A percentile compares a stretch with the other conserved stretches of the same genome.
phyloP scores from a whole-genome alignment of 768 basidiomycete genomes.

The Auricularia cornea region DNA sequence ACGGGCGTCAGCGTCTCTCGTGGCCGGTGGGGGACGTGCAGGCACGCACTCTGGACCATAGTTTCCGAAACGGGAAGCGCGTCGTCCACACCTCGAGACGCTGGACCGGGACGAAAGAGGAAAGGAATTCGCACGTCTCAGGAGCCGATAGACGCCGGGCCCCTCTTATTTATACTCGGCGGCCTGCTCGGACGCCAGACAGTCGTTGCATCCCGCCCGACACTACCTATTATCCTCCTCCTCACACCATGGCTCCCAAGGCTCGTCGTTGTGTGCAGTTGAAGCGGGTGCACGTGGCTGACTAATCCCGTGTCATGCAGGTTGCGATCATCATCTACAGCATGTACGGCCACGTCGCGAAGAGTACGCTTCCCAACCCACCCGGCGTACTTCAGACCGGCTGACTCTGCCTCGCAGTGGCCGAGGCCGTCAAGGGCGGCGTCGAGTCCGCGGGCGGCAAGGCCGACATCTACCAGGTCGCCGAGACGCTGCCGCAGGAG shows the following conservation, averaged over 20 bases:
- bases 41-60: background rate
- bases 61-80: too few species aligned
- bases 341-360: conserved; percentile 64
- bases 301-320: background rate
- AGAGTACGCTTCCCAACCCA: conserved; percentile 34
- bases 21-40: background rate
- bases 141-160: background rate
- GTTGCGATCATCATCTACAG: conserved; percentile 44
- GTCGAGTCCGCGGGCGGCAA: conserved; percentile 34
- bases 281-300: background rate
- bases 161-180: background rate
- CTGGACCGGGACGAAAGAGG: too few species aligned
- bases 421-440: conserved; percentile 36
- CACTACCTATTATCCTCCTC: background rate
- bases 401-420: conserved; percentile 37
- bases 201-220: background rate
- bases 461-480: conserved; percentile 35
- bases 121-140: too few species aligned
- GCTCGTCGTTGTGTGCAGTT: too few species aligned
- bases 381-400: background rate
- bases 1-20: background rate
- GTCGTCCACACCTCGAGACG: too few species aligned
- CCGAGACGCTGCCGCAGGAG: conserved; percentile 42
- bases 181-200: too few species aligned
- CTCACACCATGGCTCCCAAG: background rate